Evolutionary conservation across 192 early-diverging fungal species (phyloP), one percentile per base, ranked within the genome.

Genomic region (Backusella parvicylindrica): DNA sequence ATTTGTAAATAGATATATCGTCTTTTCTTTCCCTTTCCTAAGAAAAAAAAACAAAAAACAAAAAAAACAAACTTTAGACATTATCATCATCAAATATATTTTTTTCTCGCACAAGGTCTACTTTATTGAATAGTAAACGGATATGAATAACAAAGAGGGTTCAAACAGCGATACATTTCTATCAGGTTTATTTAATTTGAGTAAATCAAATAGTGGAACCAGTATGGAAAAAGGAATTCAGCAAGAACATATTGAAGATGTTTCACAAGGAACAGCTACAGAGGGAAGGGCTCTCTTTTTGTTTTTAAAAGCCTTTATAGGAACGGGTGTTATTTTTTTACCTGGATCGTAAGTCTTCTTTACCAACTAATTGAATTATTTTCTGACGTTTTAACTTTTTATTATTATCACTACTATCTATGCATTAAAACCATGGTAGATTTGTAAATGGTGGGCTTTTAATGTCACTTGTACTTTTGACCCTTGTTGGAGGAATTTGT

Each of bases 291-390:
- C 90, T 3, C 81, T 90, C 49, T 89, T 89, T 76, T 73, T 91
- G 81, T 80, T 91, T 50, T 77, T 91, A 18, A 91, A 91, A 78
- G 76, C 87, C 7, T 91, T 91, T 81, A 83, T 91, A 23, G 90
- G 89, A 75, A 89, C 89, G 3, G 89, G 89, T 18, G 81, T 81
- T 28, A 75, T 91, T 11, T 90, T 91, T 50, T 81, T 91, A 15
- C 90, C 90, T 66, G 83, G 69, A 31, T 49, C 70, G 79, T 76
- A 75, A 64, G 78, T 71, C 12, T 33, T 30, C 18, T 53, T 23
- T 35, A 12, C 2, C 30, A 9, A 41, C 3, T 21, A 32, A 65
- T 56, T 31, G 13, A 11, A 28, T 56, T 38, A 1, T 38, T 38
- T 23, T 68, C 31, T 37, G 18, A 18, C 6, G 37, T 67, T 23